Conservation (phyloP, 768 basidiomycete genomes). For the Collybia mongolica region DNA sequence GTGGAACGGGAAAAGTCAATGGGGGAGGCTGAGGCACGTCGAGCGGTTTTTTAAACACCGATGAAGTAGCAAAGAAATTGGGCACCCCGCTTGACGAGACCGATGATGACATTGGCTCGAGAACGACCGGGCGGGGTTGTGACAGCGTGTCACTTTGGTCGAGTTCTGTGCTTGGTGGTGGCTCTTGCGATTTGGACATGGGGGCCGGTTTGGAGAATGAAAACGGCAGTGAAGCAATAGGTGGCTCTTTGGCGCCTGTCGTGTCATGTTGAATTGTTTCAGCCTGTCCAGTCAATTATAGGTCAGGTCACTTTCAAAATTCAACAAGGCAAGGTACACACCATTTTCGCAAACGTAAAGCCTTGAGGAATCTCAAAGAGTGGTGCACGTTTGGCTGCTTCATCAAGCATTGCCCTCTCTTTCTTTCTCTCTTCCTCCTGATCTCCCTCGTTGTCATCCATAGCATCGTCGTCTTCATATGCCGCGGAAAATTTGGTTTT, state of each 20-base stretch:
- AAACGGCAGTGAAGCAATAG: constrained; percentile 62
- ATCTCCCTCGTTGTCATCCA: constrained; percentile 39
- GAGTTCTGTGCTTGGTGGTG: constrained; percentile 1
- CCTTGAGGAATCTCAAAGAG: constrained; percentile 58
- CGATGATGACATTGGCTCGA: too few species aligned
- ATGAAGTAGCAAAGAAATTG: constrained; percentile 63
- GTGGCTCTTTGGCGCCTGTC: constrained; percentile 59
- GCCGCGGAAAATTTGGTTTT: constrained; percentile 67
- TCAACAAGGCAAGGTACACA: constrained; percentile 25
- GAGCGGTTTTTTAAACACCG: constrained; percentile 40
- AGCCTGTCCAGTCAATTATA: constrained; percentile 19
- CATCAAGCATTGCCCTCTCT: constrained; percentile 49
- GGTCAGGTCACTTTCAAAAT: constrained; percentile 5
- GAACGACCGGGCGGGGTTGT: neutral
- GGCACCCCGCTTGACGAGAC: constrained; percentile 33
- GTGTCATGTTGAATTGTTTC: constrained; percentile 36
- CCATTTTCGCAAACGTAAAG: constrained; percentile 69
- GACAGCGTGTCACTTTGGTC: neutral
- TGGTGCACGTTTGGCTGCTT: constrained; percentile 54
- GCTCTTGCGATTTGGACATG: constrained; percentile 14
- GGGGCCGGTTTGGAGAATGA: constrained; percentile 45
- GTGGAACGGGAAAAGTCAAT: constrained; percentile 14
- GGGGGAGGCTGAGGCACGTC: constrained; percentile 25
- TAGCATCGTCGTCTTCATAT: constrained; percentile 50
- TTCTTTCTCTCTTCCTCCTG: constrained; percentile 37